Base-by-base conservation (phyloP, 495 filamentous ascomycete genomes). In the Penicillium verhagenii region DNA sequence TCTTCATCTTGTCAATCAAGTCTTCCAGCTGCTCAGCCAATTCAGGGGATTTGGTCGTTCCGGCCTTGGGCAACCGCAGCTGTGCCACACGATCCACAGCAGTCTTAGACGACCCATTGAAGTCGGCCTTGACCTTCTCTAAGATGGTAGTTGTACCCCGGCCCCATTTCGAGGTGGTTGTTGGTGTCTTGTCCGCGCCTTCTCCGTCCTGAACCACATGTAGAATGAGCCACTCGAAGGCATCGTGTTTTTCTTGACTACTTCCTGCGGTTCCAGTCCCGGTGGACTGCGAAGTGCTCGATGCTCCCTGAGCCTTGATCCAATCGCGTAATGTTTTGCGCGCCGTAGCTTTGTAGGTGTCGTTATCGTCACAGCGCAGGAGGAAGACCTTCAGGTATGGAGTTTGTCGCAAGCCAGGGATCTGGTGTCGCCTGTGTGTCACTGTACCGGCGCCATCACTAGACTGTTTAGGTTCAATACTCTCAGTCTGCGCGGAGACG, bases 171-270 rank as follows among this genome's bases (percentile, higher is more conserved):
- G 86, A 85, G 11, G 84, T 85, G 38, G 90, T 82, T 2, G 89
- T 86, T 20, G 82, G 54, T 8, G 62, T 75, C 14, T 90, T 93
- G 58, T 91, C 90, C 14, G 89, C 85, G 14, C 59, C 68, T 16
- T 74, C 71, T 11, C 71, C 70, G 19, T 78, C 72, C 43, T 94
- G 80, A 14, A 95, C 85, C 48, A 98, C 86, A 67, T 97, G 94
- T 10, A 98, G 61, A 51, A 98, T 91, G 16, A 98, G 78, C 93
- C 93, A 98, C 65, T 98, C 95, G 64, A 89, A 96, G 4, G 95
- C 95, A 75, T 97, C 95, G 67, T 98, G 94, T 31, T 87, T 81
- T 77, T 96, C 83, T 60, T 86, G 86, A 28, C 80, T 77, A 14
- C 69, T 72, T 7, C 75, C 66, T 10, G 59, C 77, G 14, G 68